Conservation (phyloP, 495 filamentous ascomycete species). For the Aspergillus nidulans region DNA sequence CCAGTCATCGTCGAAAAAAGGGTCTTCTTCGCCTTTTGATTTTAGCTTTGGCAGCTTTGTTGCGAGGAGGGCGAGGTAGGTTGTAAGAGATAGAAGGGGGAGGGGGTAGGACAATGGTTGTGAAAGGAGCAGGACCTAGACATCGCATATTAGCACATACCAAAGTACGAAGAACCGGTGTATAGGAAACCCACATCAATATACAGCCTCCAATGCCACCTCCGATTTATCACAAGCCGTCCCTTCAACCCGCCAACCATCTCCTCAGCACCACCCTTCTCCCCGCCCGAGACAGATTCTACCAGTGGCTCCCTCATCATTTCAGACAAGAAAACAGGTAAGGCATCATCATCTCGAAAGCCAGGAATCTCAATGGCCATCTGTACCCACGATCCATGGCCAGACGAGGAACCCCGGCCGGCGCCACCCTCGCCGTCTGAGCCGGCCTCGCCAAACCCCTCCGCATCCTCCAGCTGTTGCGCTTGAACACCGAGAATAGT, state of each 20-base stretch:
- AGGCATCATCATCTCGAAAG: slow-evolving; percentile 81
- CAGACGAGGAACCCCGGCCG: slow-evolving; percentile 27
- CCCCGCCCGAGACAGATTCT: slow-evolving; percentile 38
- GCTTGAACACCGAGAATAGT: slow-evolving; percentile 38
- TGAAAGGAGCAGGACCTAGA: slow-evolving; percentile 85
- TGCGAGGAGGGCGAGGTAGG: slow-evolving; percentile 89
- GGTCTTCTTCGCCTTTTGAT: slow-evolving; percentile 87
- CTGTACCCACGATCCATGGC: slow-evolving; percentile 66
- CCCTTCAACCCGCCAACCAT: slow-evolving; percentile 62
- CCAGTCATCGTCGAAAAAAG: slow-evolving; percentile 98
- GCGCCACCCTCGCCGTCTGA: slow-evolving; percentile 15
- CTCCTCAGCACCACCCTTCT: slow-evolving; percentile 12
- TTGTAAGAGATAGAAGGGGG: slow-evolving; percentile 86
- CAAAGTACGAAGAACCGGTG: slow-evolving; percentile 1
- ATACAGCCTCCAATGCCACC: slow-evolving; percentile 95
- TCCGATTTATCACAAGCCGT: slow-evolving; percentile 73
- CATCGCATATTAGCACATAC: slow-evolving; percentile 7
- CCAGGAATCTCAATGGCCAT: slow-evolving; percentile 82
- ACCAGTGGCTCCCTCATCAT: slow-evolving; percentile 89
- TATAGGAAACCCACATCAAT: slow-evolving; percentile 69
- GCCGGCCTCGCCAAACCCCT: slow-evolving; percentile 14
- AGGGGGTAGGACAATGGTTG: slow-evolving; percentile 87
- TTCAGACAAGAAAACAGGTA: slow-evolving; percentile 77
- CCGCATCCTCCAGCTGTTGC: slow-evolving; percentile 26
- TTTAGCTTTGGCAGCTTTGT: slow-evolving; percentile 79